Conservation (phyloP, 306 rosid genomes). For the Malus sieversii region DNA sequence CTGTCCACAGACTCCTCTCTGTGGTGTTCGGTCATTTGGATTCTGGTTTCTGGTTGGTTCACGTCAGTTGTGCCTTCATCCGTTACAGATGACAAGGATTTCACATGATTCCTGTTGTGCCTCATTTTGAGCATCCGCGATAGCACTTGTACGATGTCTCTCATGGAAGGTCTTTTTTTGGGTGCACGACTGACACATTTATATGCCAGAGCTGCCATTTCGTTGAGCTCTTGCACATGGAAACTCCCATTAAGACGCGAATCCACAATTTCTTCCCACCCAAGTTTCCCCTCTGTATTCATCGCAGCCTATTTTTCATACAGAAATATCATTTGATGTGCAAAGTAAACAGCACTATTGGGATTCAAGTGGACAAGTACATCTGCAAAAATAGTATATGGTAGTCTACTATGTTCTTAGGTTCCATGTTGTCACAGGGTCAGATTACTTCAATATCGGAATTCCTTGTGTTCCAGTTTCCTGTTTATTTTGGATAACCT, state of each 20-base stretch:
- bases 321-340: constrained; percentile 11
- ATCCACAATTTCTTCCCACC: constrained; percentile 97
- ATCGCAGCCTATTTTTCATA: constrained; percentile 78
- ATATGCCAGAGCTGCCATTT: constrained; percentile 82
- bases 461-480: background rate
- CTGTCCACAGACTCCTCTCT: constrained; percentile 93
- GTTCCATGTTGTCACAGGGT: background rate
- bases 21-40: constrained; percentile 35
- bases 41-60: constrained; percentile 47
- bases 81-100: constrained; percentile 47
- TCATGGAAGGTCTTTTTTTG: constrained; percentile 80
- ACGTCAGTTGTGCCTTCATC: constrained; percentile 63
- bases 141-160: constrained; percentile 83
- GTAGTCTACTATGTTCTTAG: background rate
- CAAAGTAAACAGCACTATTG: background rate
- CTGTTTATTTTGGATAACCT: background rate
- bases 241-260: constrained; percentile 65
- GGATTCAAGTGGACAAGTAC: background rate
- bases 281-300: constrained; percentile 83
- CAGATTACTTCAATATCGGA: background rate
- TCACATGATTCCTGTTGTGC: constrained; percentile 39
- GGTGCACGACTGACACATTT: constrained; percentile 72
- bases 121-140: constrained; percentile 56
- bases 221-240: constrained; percentile 66
- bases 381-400: background rate